phyloP scores from a whole-genome alignment of 2,329 filamentous ascomycete species.

The Dactylonectria macrodidyma region DNA sequence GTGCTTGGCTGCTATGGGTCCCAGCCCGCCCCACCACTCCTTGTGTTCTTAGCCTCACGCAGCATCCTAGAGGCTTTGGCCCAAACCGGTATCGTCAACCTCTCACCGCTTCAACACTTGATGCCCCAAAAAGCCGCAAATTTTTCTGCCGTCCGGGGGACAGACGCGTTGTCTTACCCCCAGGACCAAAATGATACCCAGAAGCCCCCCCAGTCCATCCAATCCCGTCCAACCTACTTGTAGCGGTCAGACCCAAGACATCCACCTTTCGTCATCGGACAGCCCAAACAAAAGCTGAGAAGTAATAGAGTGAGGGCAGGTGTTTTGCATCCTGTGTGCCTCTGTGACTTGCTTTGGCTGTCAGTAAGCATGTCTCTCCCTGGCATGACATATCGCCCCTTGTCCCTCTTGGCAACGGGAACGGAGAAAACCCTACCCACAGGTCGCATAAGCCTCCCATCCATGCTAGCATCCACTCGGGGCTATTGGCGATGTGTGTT shows the following conservation, averaged over 20 bases:
- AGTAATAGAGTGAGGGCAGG: neutral
- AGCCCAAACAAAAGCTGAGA: slow-evolving; percentile 10
- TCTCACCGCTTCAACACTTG: slow-evolving; percentile 46
- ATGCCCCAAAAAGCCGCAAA: slow-evolving; percentile 45
- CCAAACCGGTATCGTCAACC: slow-evolving; percentile 47
- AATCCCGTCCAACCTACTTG: slow-evolving; percentile 31
- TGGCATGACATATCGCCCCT: neutral
- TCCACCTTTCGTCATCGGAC: slow-evolving; percentile 40
- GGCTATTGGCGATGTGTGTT: slow-evolving; percentile 6
- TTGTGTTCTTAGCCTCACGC: slow-evolving; percentile 44
- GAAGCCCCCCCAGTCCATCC: slow-evolving; percentile 30
- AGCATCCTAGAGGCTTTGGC: slow-evolving; percentile 42
- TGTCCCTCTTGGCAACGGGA: slow-evolving; percentile 9
- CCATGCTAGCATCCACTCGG: slow-evolving; percentile 2
- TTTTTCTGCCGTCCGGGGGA: slow-evolving; percentile 38
- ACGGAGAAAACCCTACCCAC: slow-evolving; percentile 11
- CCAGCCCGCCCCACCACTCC: slow-evolving; percentile 36
- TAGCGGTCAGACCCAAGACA: slow-evolving; percentile 48
- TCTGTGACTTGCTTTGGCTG: slow-evolving; percentile 5
- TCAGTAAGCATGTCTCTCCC: neutral
- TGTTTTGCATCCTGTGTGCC: slow-evolving; percentile 13
- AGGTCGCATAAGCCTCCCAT: neutral
- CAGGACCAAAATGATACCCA: slow-evolving; percentile 16
- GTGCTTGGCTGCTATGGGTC: slow-evolving; percentile 19
- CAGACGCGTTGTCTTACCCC: slow-evolving; percentile 31